Evolutionary conservation across 2,329 filamentous ascomycete genomes (phyloP).

Genomic region (Verticillium klebahnii): DNA sequence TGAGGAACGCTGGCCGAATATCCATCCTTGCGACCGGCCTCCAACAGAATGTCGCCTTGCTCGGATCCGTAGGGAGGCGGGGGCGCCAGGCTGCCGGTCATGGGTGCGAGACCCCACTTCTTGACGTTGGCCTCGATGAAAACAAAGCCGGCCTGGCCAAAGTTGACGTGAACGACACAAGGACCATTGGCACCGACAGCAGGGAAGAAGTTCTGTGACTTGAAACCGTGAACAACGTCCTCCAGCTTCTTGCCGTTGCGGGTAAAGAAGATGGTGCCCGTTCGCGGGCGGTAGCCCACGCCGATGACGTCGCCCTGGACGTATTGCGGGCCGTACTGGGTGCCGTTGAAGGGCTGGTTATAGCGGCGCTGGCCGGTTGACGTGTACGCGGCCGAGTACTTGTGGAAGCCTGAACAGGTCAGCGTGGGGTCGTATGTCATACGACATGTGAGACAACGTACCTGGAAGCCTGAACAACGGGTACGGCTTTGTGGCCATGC

Average conservation of each 20-base stretch:
- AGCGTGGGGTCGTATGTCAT: neutral
- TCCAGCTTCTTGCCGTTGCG: constrained; percentile 97
- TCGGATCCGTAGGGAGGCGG: constrained; percentile 96
- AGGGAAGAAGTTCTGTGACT: constrained; percentile 95
- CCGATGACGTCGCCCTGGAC: constrained; percentile 95
- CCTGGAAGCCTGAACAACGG: constrained; percentile 90
- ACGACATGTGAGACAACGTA: constrained; percentile 38
- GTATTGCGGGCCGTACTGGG: constrained; percentile 75
- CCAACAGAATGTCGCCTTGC: constrained; percentile 91
- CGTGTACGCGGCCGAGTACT: constrained; percentile 85
- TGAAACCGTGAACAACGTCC: constrained; percentile 87
- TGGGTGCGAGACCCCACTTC: constrained; percentile 97
- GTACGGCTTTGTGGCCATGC: constrained; percentile 95
- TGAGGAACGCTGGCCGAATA: constrained; percentile 36
- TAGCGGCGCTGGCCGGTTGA: constrained; percentile 82
- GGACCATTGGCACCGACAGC: constrained; percentile 95
- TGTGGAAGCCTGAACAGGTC: constrained; percentile 70
- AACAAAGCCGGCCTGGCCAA: constrained; percentile 95
- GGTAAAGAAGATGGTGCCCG: constrained; percentile 95
- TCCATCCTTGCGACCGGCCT: constrained; percentile 68
- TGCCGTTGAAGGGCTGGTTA: constrained; percentile 85
- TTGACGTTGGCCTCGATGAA: constrained; percentile 99
- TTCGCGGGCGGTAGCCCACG: constrained; percentile 89
- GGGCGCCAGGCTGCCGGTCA: constrained; percentile 90
- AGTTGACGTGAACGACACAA: constrained; percentile 90